Evolutionary conservation across 495 filamentous ascomycete genomes (phyloP).

Genomic region (Lophium mytilinum): DNA sequence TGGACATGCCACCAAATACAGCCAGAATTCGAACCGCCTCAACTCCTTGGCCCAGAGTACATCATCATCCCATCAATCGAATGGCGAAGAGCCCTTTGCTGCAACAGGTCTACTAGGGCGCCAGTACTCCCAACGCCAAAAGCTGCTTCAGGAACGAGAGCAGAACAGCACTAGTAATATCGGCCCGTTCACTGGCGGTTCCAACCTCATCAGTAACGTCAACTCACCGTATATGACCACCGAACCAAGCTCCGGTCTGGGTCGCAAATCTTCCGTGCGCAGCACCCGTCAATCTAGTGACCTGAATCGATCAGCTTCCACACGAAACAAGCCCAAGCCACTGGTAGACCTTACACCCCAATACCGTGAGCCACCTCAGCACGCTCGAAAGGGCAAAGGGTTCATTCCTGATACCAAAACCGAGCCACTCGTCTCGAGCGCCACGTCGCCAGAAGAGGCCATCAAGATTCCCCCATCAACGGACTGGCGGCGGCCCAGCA

Average conservation of each 20-base stretch:
- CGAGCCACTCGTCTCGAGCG: conserved; percentile 57
- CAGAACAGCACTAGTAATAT: conserved; percentile 7
- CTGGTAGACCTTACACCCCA: conserved; percentile 67
- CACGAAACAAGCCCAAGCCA: conserved; percentile 43
- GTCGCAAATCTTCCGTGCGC: conserved; percentile 10
- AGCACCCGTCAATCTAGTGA: conserved; percentile 22
- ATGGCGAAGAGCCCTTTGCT: conserved; percentile 44
- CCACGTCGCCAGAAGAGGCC: conserved; percentile 48
- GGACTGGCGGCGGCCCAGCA: conserved; percentile 41
- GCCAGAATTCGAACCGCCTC: conserved; percentile 2
- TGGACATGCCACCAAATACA: neutral
- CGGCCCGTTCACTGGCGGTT: conserved; percentile 42
- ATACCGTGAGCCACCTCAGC: conserved; percentile 69
- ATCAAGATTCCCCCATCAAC: conserved; percentile 45
- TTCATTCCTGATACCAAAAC: conserved; percentile 47
- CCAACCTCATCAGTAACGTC: conserved; percentile 40
- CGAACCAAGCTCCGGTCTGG: conserved; percentile 7
- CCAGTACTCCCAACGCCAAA: conserved; percentile 54
- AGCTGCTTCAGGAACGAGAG: conserved; percentile 47
- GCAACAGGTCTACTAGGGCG: conserved; percentile 52
- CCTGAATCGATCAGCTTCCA: conserved; percentile 25
- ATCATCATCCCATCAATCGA: conserved; percentile 6
- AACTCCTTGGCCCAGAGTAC: conserved; percentile 14
- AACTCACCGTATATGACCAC: conserved; percentile 1
- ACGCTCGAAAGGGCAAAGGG: conserved; percentile 57